Conservation (phyloP, 352 stramenopile species). For the Phytopythium montanum region DNA sequence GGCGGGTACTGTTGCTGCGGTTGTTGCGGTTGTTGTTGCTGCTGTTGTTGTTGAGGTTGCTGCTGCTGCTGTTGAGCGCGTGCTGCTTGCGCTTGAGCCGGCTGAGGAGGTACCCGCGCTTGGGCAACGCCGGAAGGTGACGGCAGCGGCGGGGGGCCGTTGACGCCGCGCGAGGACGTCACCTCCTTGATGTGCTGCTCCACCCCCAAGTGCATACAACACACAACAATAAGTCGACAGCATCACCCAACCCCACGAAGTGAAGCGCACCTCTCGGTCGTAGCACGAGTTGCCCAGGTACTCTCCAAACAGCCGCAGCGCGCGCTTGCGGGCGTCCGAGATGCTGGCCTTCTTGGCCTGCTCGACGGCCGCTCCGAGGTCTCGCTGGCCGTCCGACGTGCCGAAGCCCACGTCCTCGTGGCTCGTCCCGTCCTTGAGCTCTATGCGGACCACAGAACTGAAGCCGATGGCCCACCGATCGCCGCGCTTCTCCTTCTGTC, state of each 20-base stretch:
- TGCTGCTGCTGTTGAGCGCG: slow-evolving; percentile 3
- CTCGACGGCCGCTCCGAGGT: slow-evolving; percentile 70
- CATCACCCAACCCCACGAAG: background rate
- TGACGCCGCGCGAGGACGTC: slow-evolving; percentile 40
- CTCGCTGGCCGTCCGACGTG: slow-evolving; percentile 68
- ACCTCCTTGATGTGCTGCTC: slow-evolving; percentile 69
- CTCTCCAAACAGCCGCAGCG: slow-evolving; percentile 79
- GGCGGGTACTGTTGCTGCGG: background rate
- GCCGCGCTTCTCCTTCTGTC: slow-evolving; percentile 61
- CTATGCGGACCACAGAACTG: slow-evolving; percentile 76
- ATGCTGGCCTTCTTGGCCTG: slow-evolving; percentile 88
- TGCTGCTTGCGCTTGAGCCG: background rate
- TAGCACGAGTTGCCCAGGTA: slow-evolving; percentile 88
- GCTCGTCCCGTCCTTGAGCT: slow-evolving; percentile 81
- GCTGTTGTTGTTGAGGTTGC: slow-evolving; percentile 8
- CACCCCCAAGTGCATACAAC: background rate
- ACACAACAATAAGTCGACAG: background rate
- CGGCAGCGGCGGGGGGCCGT: slow-evolving; percentile 15
- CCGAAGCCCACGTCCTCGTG: slow-evolving; percentile 85
- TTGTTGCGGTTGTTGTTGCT: slow-evolving; percentile 6
- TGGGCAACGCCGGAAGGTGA: slow-evolving; percentile 3
- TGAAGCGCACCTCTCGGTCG: slow-evolving; percentile 42
- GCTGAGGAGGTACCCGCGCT: background rate
- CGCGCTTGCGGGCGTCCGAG: slow-evolving; percentile 78
- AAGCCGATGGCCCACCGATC: slow-evolving; percentile 76